Evolutionary conservation across 495 filamentous ascomycete species (phyloP).

Genomic region (Hypoxylon trugodes): DNA sequence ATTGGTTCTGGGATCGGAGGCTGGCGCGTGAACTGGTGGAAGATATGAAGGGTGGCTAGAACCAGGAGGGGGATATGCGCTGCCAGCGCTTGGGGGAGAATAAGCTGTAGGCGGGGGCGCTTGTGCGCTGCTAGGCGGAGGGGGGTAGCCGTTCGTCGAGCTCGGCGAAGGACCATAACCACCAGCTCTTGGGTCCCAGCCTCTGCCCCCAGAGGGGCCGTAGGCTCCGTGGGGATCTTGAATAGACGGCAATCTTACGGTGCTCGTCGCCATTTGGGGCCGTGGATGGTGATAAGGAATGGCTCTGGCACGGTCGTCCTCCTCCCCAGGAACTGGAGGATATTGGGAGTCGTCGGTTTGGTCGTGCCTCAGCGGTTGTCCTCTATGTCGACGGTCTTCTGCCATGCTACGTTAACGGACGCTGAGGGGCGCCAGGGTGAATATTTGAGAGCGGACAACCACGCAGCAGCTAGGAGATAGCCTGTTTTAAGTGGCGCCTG

Average conservation of each 20-base stretch:
- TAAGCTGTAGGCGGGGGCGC: slow-evolving; percentile 27
- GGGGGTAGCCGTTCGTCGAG: slow-evolving; percentile 40
- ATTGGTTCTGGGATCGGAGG: slow-evolving; percentile 32
- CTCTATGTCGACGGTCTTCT: slow-evolving; percentile 52
- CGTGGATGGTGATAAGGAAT: slow-evolving; percentile 45
- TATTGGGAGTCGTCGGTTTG: slow-evolving; percentile 54
- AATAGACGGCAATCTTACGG: slow-evolving; percentile 51
- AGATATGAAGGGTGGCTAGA: slow-evolving; percentile 36
- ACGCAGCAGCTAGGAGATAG: slow-evolving; percentile 17
- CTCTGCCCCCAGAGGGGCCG: slow-evolving; percentile 24
- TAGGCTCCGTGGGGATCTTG: slow-evolving; percentile 42
- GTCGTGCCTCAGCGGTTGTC: slow-evolving; percentile 48
- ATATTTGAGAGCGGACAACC: slow-evolving; percentile 24
- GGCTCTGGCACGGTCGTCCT: slow-evolving; percentile 51
- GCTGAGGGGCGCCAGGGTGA: slow-evolving; percentile 39
- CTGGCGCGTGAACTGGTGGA: slow-evolving; percentile 34
- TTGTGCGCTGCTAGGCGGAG: slow-evolving; percentile 29
- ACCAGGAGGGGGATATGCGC: slow-evolving; percentile 32
- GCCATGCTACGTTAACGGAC: slow-evolving; percentile 51
- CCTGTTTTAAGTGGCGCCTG: slow-evolving; percentile 17
- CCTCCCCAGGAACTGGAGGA: slow-evolving; percentile 57
- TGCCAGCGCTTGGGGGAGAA: slow-evolving; percentile 34
- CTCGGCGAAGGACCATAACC: slow-evolving; percentile 37
- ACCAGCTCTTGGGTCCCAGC: slow-evolving; percentile 28
- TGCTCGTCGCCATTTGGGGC: slow-evolving; percentile 41